Percentiles rank a stretch among this genome's conserved stretches.
Evolutionary conservation across 352 stramenopile species (phyloP).

Genomic region (Phytophthora pseudosyringae): DNA sequence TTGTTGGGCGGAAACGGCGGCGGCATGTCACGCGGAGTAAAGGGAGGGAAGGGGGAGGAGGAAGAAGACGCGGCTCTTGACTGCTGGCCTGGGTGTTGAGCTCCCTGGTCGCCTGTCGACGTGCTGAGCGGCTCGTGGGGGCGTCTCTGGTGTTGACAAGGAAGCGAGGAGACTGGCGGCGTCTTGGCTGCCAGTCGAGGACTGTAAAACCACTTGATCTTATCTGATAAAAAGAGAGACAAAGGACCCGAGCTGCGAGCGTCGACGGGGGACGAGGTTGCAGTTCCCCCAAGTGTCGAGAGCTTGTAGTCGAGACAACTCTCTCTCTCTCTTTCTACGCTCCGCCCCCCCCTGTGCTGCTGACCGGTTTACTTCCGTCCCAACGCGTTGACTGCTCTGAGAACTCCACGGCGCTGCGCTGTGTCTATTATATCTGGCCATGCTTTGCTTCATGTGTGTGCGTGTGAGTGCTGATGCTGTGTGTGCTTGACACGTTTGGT

Average conservation of each 20-base stretch:
- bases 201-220: slow-evolving; percentile 92
- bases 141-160: slow-evolving; percentile 39
- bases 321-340: slow-evolving; percentile 16
- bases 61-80: background rate
- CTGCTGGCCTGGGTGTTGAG: slow-evolving; percentile 29
- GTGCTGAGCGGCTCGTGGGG: slow-evolving; percentile 9
- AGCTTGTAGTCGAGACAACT: background rate
- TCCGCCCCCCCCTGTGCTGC: slow-evolving; percentile 11
- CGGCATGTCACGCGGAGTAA: slow-evolving; percentile 11
- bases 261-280: slow-evolving; percentile 17
- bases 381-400: slow-evolving; percentile 38
- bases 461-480: slow-evolving; percentile 8
- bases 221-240: slow-evolving; percentile 61
- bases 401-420: slow-evolving; percentile 24
- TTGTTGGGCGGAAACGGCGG: slow-evolving; percentile 6
- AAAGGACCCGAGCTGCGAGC: slow-evolving; percentile 15
- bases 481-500: slow-evolving; percentile 3
- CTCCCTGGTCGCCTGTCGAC: slow-evolving; percentile 25
- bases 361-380: background rate
- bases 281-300: slow-evolving; percentile 24
- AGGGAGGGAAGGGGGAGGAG: background rate
- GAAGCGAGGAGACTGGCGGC: slow-evolving; percentile 52
- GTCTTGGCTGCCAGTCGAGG: slow-evolving; percentile 34
- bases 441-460: too few relatives aligned
- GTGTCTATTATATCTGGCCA: background rate